phyloP scores from a whole-genome alignment of 331 rosid genomes.

The Phaseolus coccineus region DNA sequence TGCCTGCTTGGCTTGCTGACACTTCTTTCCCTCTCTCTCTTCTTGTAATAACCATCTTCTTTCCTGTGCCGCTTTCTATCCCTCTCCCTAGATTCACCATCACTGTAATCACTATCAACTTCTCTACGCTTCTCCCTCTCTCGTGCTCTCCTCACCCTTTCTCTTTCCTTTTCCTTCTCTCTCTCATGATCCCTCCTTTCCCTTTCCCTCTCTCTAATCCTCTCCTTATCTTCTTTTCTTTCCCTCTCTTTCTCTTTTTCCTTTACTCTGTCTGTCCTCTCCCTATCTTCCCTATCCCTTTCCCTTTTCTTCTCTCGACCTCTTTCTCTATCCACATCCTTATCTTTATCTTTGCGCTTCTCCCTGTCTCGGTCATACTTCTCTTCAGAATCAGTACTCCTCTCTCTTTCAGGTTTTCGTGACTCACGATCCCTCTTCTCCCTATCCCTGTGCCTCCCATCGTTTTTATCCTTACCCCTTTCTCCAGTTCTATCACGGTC shows the following conservation, averaged over 20 bases:
- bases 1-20: slow-evolving; percentile 58
- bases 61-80: slow-evolving; percentile 73
- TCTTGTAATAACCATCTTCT: slow-evolving; percentile 65
- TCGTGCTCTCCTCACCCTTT: slow-evolving; percentile 52
- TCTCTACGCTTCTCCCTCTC: slow-evolving; percentile 67
- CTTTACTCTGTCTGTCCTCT: slow-evolving; percentile 37
- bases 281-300: slow-evolving; percentile 55
- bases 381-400: slow-evolving; percentile 48
- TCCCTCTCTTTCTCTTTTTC: slow-evolving; percentile 48
- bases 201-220: slow-evolving; percentile 31
- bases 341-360: slow-evolving; percentile 57
- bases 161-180: slow-evolving; percentile 56
- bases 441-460: slow-evolving; percentile 61
- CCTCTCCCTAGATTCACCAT: slow-evolving; percentile 66
- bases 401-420: slow-evolving; percentile 60
- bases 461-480: slow-evolving; percentile 59
- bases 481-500: slow-evolving; percentile 51
- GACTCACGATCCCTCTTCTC: slow-evolving; percentile 70
- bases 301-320: slow-evolving; percentile 64
- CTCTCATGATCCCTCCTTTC: slow-evolving; percentile 43
- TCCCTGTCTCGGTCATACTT: slow-evolving; percentile 48
- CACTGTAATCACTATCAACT: slow-evolving; percentile 61
- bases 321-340: slow-evolving; percentile 36
- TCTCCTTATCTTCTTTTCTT: slow-evolving; percentile 46
- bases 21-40: slow-evolving; percentile 60